These are phyloP conservation scores for Fusarium albosuccineum DNA, from an alignment of 2,329 filamentous ascomycete genomes.

Conservation along the genomic window DNA sequence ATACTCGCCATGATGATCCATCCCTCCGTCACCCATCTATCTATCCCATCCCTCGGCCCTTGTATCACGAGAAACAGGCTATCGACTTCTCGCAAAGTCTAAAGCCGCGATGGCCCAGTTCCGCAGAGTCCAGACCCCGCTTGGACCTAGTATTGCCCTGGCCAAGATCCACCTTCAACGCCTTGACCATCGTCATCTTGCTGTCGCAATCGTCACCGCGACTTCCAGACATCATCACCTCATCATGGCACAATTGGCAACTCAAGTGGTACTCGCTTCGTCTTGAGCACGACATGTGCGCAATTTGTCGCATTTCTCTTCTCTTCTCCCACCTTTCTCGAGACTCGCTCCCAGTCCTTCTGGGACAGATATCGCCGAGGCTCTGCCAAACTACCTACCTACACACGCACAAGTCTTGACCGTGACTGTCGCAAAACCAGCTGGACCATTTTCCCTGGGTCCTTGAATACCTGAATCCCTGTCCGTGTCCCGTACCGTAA, in stretches of 20 bases:
- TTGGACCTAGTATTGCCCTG: background rate
- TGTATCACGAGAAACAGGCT: background rate
- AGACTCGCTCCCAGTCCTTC: background rate
- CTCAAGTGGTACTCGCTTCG: background rate
- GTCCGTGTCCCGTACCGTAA: slow-evolving; percentile 1
- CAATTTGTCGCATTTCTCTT: slow-evolving; percentile 4
- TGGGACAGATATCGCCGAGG: slow-evolving; percentile 3
- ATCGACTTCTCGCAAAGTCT: slow-evolving; percentile 3
- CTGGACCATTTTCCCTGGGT: background rate
- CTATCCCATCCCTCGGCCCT: background rate
- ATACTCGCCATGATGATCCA: background rate
- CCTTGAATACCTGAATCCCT: background rate
- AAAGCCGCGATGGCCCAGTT: background rate
- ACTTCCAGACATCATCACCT: background rate
- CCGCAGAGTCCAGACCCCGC: slow-evolving; percentile 3
- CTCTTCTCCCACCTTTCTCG: background rate
- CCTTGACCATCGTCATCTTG: background rate
- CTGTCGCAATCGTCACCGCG: background rate
- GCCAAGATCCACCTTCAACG: background rate
- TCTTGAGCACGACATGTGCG: slow-evolving; percentile 1
- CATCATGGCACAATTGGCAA: background rate
- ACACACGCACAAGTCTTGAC: slow-evolving; percentile 19
- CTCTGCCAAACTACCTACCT: slow-evolving; percentile 19
- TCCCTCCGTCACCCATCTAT: too few species aligned
- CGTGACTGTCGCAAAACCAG: slow-evolving; percentile 16